Percentiles rank a stretch among this genome's conserved stretches.
phyloP scores from a whole-genome alignment of 2,329 filamentous ascomycete species.

The Fusarium oligoseptatum region DNA sequence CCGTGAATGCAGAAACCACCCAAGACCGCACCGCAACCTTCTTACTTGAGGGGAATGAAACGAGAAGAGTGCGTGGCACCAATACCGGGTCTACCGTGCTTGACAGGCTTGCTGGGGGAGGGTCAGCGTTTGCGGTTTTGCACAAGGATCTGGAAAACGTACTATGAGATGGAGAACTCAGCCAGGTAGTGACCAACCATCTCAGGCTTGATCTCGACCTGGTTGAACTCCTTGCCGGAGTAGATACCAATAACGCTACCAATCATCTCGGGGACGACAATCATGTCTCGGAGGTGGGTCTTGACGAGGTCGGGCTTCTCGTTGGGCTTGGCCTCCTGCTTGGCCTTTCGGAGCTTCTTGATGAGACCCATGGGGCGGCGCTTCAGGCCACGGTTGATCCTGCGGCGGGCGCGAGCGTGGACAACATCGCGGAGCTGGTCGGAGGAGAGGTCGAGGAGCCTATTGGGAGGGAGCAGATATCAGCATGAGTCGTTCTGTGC shows the following conservation, averaged over 20 bases:
- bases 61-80: constrained; percentile 99
- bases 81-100: constrained; percentile 99
- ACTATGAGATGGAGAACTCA: constrained; percentile 99
- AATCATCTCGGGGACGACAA: constrained; percentile 99
- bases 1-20: constrained; percentile 71
- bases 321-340: constrained; percentile 99
- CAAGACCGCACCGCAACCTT: constrained; percentile 65
- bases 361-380: constrained; percentile 99
- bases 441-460: constrained; percentile 98
- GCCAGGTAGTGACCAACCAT: constrained; percentile 99
- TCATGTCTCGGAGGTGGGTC: constrained; percentile 99
- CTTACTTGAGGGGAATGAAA: constrained; percentile 99
- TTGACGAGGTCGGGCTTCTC: constrained; percentile 99
- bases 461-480: constrained; percentile 56
- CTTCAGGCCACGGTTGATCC: constrained; percentile 99
- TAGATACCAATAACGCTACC: constrained; percentile 98
- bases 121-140: constrained; percentile 60
- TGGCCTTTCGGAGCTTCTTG: constrained; percentile 99
- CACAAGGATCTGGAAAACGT: constrained; percentile 61
- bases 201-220: constrained; percentile 99
- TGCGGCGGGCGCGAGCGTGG: constrained; percentile 96
- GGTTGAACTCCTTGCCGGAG: constrained; percentile 99
- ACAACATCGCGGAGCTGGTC: constrained; percentile 99
- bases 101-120: constrained; percentile 89
- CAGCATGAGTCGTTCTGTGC: constrained; percentile 34